A percentile compares a stretch with the other conserved stretches of the same genome.
Evolutionary conservation across 2,329 filamentous ascomycete species (phyloP).

Genomic region (Blastomyces parvus): DNA sequence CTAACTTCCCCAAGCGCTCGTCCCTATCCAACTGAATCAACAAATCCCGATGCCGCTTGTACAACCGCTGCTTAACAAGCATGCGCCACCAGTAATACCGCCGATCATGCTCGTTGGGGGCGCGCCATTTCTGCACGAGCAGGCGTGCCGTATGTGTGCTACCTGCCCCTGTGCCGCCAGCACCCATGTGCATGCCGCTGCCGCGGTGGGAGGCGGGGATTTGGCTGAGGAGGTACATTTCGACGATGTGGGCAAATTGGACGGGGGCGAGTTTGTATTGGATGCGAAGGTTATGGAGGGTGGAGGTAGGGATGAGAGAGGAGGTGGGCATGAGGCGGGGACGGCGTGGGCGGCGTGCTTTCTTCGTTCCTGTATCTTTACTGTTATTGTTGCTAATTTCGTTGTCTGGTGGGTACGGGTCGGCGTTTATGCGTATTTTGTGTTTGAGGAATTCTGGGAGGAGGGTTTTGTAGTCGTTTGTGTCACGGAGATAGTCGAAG

Average conservation of each 20-base stretch:
- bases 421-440: conserved; percentile 40
- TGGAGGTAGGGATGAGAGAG: conserved; percentile 43
- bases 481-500: conserved; percentile 56
- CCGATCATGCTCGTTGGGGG: conserved; percentile 47
- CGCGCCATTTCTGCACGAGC: conserved; percentile 36
- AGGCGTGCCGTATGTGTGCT: conserved; percentile 45
- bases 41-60: conserved; percentile 50
- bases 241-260: conserved; percentile 53
- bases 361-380: conserved; percentile 14
- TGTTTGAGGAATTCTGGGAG: conserved; percentile 42
- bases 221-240: conserved; percentile 52
- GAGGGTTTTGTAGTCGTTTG: conserved; percentile 50
- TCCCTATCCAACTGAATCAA: conserved; percentile 49
- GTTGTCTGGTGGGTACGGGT: conserved; percentile 29
- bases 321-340: conserved; percentile 41
- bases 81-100: conserved; percentile 58
- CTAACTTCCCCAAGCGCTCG: conserved; percentile 51
- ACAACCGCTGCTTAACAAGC: conserved; percentile 54
- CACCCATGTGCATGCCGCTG: conserved; percentile 20
- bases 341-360: conserved; percentile 22
- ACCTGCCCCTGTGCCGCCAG: neutral
- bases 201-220: conserved; percentile 44
- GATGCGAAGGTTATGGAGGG: conserved; percentile 42
- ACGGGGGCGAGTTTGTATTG: conserved; percentile 50
- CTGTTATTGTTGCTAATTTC: conserved; percentile 6